Conservation (phyloP, 768 basidiomycete species). For the Naganishia onofrii region DNA sequence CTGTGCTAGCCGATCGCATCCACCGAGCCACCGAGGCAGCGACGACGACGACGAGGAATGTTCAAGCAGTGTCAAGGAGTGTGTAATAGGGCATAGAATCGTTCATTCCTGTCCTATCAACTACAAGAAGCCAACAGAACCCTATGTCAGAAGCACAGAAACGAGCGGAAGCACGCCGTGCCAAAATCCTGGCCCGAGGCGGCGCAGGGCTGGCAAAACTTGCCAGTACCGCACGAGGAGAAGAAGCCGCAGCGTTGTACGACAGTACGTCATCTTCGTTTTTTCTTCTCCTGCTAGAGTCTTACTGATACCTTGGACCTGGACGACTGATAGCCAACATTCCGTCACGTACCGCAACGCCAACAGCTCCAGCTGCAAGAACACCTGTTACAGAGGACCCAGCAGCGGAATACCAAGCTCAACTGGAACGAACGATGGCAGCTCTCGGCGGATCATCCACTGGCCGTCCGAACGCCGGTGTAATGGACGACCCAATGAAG, state of each 20-base stretch:
- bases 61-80: too few relatives aligned
- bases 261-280: constrained; percentile 37
- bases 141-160: constrained; percentile 42
- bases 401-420: constrained; percentile 24
- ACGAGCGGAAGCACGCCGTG: constrained; percentile 47
- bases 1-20: too few relatives aligned
- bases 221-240: constrained; percentile 49
- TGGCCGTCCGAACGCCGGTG: background rate
- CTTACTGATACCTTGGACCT: too few relatives aligned
- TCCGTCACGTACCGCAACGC: background rate
- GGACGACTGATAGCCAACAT: background rate
- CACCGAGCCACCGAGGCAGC: too few relatives aligned
- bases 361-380: background rate
- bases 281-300: too few relatives aligned
- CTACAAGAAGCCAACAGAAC: background rate
- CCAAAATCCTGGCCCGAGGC: constrained; percentile 50
- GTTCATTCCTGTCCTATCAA: background rate
- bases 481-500: constrained; percentile 3
- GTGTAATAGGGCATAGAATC: too few relatives aligned
- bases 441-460: background rate
- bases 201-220: constrained; percentile 43
- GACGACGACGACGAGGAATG: too few relatives aligned
- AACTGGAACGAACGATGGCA: constrained; percentile 35
- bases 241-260: constrained; percentile 47
- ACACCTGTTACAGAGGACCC: background rate